Conservation (phyloP, 2,329 filamentous ascomycete species). For the Trichoderma harzianum region DNA sequence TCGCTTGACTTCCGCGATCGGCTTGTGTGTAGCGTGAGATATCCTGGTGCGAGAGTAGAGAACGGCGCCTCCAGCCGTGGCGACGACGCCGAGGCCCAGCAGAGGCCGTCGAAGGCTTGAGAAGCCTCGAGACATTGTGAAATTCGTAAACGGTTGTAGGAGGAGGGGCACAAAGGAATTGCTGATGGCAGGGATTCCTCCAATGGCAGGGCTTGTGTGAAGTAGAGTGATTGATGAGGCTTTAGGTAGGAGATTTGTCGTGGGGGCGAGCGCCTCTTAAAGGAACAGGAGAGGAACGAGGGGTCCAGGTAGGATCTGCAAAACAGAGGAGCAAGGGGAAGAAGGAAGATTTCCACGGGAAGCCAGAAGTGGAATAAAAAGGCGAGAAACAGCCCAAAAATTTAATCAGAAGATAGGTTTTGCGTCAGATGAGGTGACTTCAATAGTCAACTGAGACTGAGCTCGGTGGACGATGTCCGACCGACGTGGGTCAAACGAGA, state of each 20-base stretch:
- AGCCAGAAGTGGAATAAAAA: slow-evolving; percentile 8
- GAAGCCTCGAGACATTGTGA: slow-evolving; percentile 36
- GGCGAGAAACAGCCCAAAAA: neutral
- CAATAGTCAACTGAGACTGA: slow-evolving; percentile 7
- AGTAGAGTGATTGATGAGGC: neutral
- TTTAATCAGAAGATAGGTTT: slow-evolving; percentile 1
- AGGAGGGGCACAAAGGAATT: neutral
- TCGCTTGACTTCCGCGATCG: slow-evolving; percentile 35
- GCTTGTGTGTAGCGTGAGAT: slow-evolving; percentile 32
- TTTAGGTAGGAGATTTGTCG: neutral
- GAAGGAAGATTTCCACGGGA: neutral
- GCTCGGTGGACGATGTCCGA: slow-evolving; percentile 13
- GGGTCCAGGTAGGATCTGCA: neutral
- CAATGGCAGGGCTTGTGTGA: neutral
- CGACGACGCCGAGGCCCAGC: slow-evolving; percentile 31
- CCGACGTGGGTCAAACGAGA: slow-evolving; percentile 17
- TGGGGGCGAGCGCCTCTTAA: slow-evolving; percentile 5
- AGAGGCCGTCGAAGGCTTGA: slow-evolving; percentile 35
- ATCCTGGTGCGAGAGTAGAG: slow-evolving; percentile 31
- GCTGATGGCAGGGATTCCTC: neutral
- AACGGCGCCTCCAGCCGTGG: slow-evolving; percentile 30
- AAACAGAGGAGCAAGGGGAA: neutral
- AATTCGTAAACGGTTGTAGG: neutral
- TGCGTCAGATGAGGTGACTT: slow-evolving; percentile 15
- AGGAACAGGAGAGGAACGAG: neutral